Percentiles rank a stretch among this genome's conserved stretches.
Evolutionary conservation across 306 rosid genomes (phyloP).

Genomic region (Castanea sativa): DNA sequence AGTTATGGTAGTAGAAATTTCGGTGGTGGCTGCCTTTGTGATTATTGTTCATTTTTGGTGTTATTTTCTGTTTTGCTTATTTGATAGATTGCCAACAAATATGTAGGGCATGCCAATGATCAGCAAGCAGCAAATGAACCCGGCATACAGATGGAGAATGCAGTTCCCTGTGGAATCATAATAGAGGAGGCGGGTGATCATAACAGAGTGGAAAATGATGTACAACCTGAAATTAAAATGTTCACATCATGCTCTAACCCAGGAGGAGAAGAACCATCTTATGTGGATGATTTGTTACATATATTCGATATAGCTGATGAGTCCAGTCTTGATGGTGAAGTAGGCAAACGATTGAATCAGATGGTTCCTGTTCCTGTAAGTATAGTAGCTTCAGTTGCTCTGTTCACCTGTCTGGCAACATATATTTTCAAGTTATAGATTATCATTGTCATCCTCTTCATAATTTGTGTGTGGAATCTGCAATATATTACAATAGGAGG

Average conservation of each 20-base stretch:
- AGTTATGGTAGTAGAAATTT: slow-evolving; percentile 36
- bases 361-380: slow-evolving; percentile 54
- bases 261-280: slow-evolving; percentile 38
- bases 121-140: slow-evolving; percentile 30
- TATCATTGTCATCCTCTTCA: neutral
- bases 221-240: slow-evolving; percentile 29
- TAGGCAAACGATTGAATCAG: slow-evolving; percentile 78
- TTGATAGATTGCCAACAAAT: slow-evolving; percentile 29
- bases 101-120: slow-evolving; percentile 43
- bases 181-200: slow-evolving; percentile 25
- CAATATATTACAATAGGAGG: neutral
- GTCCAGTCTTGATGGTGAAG: slow-evolving; percentile 85
- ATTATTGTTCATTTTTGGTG: slow-evolving; percentile 13
- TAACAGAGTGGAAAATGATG: slow-evolving; percentile 30
- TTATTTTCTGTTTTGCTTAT: slow-evolving; percentile 10
- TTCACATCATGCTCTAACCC: slow-evolving; percentile 33
- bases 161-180: slow-evolving; percentile 4
- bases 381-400: neutral
- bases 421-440: neutral
- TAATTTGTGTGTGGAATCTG: neutral
- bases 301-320: slow-evolving; percentile 69
- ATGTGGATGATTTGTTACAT: slow-evolving; percentile 38
- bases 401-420: neutral
- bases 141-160: slow-evolving; percentile 31
- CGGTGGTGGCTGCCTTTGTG: slow-evolving; percentile 10